Conservation (phyloP, 2,329 filamentous ascomycete genomes). For the Pseudogymnoascus sp. region DNA sequence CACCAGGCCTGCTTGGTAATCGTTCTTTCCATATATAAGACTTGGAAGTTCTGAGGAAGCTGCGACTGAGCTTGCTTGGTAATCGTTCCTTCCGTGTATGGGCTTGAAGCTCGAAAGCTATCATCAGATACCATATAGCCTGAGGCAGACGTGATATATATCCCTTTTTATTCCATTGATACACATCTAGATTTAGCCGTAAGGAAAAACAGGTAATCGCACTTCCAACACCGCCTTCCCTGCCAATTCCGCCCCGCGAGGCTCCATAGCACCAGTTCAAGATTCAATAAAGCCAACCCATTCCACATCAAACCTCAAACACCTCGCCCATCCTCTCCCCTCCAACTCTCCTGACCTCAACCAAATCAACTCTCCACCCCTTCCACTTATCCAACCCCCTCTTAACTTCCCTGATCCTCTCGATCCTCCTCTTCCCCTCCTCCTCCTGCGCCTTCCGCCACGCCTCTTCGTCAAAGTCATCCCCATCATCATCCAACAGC, state of each 20-base stretch:
- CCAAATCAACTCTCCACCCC: conserved; percentile 59
- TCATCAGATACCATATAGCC: neutral
- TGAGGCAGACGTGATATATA: neutral
- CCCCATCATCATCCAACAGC: conserved; percentile 44
- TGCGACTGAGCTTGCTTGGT: too few species aligned
- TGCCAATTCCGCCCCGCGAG: neutral
- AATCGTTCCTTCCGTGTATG: too few species aligned
- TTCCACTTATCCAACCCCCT: conserved; percentile 59
- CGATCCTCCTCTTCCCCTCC: conserved; percentile 50
- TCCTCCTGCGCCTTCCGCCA: conserved; percentile 57
- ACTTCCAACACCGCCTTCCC: neutral
- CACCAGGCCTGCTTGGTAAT: too few species aligned
- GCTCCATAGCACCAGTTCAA: neutral
- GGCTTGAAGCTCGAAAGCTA: too few species aligned
- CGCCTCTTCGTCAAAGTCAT: conserved; percentile 61
- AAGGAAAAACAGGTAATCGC: conserved; percentile 2
- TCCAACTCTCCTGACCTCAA: conserved; percentile 43
- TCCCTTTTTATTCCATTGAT: neutral
- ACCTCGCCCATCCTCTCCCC: conserved; percentile 56
- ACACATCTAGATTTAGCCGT: neutral
- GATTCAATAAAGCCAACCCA: neutral
- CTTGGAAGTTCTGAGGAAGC: too few species aligned
- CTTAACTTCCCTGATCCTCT: conserved; percentile 59
- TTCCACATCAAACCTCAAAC: conserved; percentile 48
- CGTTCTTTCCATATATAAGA: too few species aligned